phyloP scores from a whole-genome alignment of 2,329 filamentous ascomycete genomes.

The Fusarium sp. region DNA sequence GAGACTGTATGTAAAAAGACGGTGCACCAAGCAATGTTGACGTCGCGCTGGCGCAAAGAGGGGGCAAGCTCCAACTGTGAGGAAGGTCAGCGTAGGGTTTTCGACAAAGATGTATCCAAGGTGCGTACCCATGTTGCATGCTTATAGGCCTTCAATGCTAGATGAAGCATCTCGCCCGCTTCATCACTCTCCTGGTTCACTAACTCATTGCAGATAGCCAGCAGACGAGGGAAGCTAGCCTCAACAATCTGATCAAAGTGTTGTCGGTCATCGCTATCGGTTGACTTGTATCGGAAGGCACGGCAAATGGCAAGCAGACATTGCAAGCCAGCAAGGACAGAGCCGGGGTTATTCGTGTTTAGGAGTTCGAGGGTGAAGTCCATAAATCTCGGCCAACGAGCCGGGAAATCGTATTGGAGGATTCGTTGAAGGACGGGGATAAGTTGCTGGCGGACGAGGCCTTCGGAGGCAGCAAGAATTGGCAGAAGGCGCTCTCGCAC shows the following conservation, averaged over 20 bases:
- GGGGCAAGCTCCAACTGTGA: constrained; percentile 84
- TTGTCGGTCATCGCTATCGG: constrained; percentile 77
- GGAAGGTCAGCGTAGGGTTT: constrained; percentile 43
- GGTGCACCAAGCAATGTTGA: constrained; percentile 95
- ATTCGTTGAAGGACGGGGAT: constrained; percentile 96
- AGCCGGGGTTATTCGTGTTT: constrained; percentile 84
- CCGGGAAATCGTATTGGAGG: constrained; percentile 93
- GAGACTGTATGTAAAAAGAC: constrained; percentile 91
- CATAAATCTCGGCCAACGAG: constrained; percentile 93
- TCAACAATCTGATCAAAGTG: constrained; percentile 97
- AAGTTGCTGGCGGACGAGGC: constrained; percentile 89
- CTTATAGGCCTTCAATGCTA: constrained; percentile 96
- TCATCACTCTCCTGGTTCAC: constrained; percentile 92
- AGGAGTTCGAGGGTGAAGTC: constrained; percentile 91
- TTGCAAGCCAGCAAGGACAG: constrained; percentile 92
- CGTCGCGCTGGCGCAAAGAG: constrained; percentile 80
- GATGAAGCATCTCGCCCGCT: constrained; percentile 95
- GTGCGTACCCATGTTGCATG: constrained; percentile 87
- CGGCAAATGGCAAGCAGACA: constrained; percentile 94
- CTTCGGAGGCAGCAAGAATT: constrained; percentile 82
- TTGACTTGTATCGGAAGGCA: constrained; percentile 91
- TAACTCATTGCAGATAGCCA: constrained; percentile 87
- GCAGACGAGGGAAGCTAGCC: constrained; percentile 86
- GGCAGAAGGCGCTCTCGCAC: constrained; percentile 91
- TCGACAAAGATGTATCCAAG: constrained; percentile 1